phyloP scores from a whole-genome alignment of 2,329 filamentous ascomycete species.

The Colletotrichum sp. region DNA sequence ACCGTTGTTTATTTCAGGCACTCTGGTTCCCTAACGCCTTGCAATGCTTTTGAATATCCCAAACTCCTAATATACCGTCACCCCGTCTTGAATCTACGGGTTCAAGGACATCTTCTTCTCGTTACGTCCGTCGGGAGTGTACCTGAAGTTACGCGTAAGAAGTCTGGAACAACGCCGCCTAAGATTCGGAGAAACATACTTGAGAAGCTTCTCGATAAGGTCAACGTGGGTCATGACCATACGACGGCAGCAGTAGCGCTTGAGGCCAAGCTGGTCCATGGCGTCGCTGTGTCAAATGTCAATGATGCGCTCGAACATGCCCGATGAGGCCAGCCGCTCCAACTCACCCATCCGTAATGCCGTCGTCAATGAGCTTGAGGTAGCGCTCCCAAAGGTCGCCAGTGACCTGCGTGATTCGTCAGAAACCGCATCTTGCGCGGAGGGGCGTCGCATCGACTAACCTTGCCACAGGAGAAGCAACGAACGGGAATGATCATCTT shows the following conservation, averaged over 20 bases:
- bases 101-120: slow-evolving; percentile 61
- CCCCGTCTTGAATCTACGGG: slow-evolving; percentile 20
- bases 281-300: slow-evolving; percentile 70
- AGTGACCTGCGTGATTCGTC: slow-evolving; percentile 72
- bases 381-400: slow-evolving; percentile 98
- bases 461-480: slow-evolving; percentile 99
- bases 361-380: slow-evolving; percentile 83
- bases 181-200: slow-evolving; percentile 60
- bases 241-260: slow-evolving; percentile 96
- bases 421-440: slow-evolving; percentile 26
- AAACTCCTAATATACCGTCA: slow-evolving; percentile 20
- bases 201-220: slow-evolving; percentile 95
- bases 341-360: slow-evolving; percentile 75
- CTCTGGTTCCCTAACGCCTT: slow-evolving; percentile 22
- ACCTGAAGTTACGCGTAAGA: slow-evolving; percentile 42
- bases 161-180: slow-evolving; percentile 18
- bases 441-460: slow-evolving; percentile 44
- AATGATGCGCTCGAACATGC: neutral
- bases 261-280: slow-evolving; percentile 92
- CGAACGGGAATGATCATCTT: slow-evolving; percentile 98
- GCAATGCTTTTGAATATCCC: slow-evolving; percentile 22
- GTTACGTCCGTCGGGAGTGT: slow-evolving; percentile 67
- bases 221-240: slow-evolving; percentile 99
- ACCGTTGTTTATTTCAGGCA: neutral
- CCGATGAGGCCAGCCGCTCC: neutral